A percentile compares a stretch with the other conserved stretches of the same genome.
Evolutionary conservation across 2,329 filamentous ascomycete genomes (phyloP).

Genomic region (Ophiostoma fasciatum): DNA sequence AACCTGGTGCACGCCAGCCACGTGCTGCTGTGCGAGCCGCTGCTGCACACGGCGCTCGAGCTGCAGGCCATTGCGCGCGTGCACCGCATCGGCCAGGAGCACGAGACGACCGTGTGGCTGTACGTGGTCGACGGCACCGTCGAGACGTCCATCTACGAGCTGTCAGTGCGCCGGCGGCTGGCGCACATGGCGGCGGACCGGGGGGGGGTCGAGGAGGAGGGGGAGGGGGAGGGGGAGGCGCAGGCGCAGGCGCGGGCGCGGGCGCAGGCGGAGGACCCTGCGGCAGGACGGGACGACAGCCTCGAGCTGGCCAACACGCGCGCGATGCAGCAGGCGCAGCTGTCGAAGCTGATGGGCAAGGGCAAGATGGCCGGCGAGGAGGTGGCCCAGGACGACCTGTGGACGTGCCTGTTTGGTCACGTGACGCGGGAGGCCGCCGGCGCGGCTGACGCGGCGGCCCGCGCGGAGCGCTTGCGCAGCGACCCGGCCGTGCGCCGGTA

Average conservation of each 20-base stretch:
- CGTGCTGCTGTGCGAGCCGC: conserved; percentile 85
- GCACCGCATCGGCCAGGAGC: conserved; percentile 81
- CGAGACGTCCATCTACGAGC: conserved; percentile 79
- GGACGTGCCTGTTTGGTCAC: conserved; percentile 73
- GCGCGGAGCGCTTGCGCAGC: conserved; percentile 5
- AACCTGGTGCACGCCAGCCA: conserved; percentile 89
- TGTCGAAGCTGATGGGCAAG: conserved; percentile 57
- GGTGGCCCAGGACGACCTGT: conserved; percentile 65
- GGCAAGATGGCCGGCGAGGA: conserved; percentile 62
- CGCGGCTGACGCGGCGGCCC: not conserved
- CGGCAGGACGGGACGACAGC: conserved; percentile 42
- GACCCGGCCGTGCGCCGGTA: conserved; percentile 19
- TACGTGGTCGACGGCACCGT: conserved; percentile 86
- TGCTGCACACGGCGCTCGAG: conserved; percentile 87
- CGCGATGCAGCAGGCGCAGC: conserved; percentile 60
- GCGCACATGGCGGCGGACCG: conserved; percentile 48
- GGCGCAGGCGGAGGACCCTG: no score
- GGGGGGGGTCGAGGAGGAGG: no score
- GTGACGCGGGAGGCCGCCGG: conserved; percentile 25
- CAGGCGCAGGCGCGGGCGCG: conserved; percentile 19
- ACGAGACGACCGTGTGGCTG: conserved; percentile 85
- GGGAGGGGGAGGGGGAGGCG: conserved; percentile 14
- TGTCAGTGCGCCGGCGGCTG: conserved; percentile 65
- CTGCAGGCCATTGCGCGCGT: conserved; percentile 91
- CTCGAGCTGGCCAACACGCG: conserved; percentile 75